Base-by-base conservation (phyloP, 148 eudicot species). In the Suaeda aralocaspica region DNA sequence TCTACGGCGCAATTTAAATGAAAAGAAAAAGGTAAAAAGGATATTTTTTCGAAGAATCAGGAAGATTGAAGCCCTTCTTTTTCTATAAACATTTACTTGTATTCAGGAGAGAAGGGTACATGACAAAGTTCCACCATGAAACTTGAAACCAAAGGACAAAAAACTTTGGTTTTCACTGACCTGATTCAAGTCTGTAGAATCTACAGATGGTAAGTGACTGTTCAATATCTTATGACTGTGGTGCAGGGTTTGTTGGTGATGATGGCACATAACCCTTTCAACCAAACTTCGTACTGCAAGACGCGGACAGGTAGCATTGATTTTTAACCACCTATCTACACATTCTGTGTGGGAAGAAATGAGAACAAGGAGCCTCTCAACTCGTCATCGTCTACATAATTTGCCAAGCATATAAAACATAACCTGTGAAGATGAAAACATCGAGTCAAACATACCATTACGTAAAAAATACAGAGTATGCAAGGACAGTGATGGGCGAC, bases 261-360 rank as follows among this genome's bases (percentile, higher is more conserved):
- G 77, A 68, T 7, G 73, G 61, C 8, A 71, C 76, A 22, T 68
- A 83, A 12, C 69, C 81, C 77, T 79, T 28, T 76, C 78, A 65
- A 56, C 74, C n/a, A n/a, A 25, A 89, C 82, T 74, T 83, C 85
- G 55, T 64, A 78, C 72, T 89, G 83, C 95, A 89, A 55, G 87
- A n/a, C n/a, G 89, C 25, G 95, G 95, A 71, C 95, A 89, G 2
- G 86, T 79, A 44, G 95, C 89, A 61, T 87, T 89, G 73, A 89
- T 89, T 79, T 82, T 85, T 71, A 89, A 82, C 91, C 95, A 87
- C 79, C 77, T 89, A 80, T 89, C 95, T 44, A 89, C 89, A 31
- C 91, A 89, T 60, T 83, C 89, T 67, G 81, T 62, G 18, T 89
- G 95, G n/a, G 73, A 89, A 89, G 82, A 89, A 85, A 85, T 89